Evolutionary conservation across 192 early-diverging fungal species (phyloP).

Genomic region (Umbelopsis sp.): DNA sequence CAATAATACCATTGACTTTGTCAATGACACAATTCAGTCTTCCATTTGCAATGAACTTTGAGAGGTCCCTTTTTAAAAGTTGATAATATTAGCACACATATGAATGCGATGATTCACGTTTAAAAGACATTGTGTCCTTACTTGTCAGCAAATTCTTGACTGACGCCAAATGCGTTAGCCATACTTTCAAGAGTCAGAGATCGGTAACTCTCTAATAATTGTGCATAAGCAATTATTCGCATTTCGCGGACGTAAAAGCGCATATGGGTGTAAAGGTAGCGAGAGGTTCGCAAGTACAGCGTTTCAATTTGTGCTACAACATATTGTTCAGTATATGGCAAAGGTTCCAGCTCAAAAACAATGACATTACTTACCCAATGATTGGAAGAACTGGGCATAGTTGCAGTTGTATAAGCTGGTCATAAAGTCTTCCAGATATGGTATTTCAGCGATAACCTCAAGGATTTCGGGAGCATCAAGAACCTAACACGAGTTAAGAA

Average conservation of each 20-base stretch:
- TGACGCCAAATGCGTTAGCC: conserved; percentile 96
- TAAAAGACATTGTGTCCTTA: conserved; percentile 40
- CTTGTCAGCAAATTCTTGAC: conserved; percentile 92
- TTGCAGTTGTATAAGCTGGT: conserved; percentile 89
- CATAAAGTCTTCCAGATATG: conserved; percentile 81
- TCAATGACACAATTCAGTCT: conserved; percentile 99
- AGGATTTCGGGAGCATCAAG: conserved; percentile 95
- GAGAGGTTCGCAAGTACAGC: conserved; percentile 69
- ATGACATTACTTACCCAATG: conserved; percentile 61
- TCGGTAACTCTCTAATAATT: conserved; percentile 93
- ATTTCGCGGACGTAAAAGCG: conserved; percentile 97
- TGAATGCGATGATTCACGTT: neutral
- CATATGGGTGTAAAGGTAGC: conserved; percentile 86
- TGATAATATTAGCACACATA: neutral
- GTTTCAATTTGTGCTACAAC: conserved; percentile 77
- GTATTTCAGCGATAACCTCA: conserved; percentile 91
- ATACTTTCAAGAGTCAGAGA: conserved; percentile 93
- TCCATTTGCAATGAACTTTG: conserved; percentile 93
- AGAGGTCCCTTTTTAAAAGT: conserved; percentile 75
- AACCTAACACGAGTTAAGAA: conserved; percentile 50
- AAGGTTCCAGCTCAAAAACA: neutral
- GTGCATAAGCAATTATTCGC: conserved; percentile 96
- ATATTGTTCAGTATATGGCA: conserved; percentile 10
- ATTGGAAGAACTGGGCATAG: conserved; percentile 91
- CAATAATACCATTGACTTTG: conserved; percentile 97